phyloP scores from a whole-genome alignment of 306 rosid genomes.

The Hylodesmum podocarpum region DNA sequence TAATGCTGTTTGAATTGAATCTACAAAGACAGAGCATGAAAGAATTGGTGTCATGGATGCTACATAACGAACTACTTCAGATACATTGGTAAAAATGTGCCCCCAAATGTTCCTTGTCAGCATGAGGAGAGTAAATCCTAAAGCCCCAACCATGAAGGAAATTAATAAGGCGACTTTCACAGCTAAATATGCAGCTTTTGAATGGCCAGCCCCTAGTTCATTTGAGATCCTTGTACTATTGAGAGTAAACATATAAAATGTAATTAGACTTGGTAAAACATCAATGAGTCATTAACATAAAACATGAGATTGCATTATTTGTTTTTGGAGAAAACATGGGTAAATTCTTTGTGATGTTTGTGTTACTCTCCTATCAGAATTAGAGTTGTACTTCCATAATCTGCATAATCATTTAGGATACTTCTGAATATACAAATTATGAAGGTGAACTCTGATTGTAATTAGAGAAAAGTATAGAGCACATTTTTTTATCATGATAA shows the following conservation, averaged over 20 bases:
- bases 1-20: slow-evolving; percentile 39
- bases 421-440: too few species aligned
- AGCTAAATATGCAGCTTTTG: slow-evolving; percentile 64
- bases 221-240: slow-evolving; percentile 76
- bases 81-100: slow-evolving; percentile 49
- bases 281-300: not conserved
- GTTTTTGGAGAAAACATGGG: not conserved
- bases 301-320: not conserved
- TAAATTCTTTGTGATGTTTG: too few species aligned
- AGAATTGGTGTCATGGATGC: slow-evolving; percentile 51
- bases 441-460: too few species aligned
- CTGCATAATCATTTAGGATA: too few species aligned
- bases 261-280: not conserved
- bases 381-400: too few species aligned
- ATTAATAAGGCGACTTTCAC: slow-evolving; percentile 47
- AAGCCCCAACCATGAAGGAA: slow-evolving; percentile 43
- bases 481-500: too few species aligned
- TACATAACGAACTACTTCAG: slow-evolving; percentile 50
- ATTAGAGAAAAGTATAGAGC: too few species aligned
- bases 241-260: not conserved
- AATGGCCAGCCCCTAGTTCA: slow-evolving; percentile 68
- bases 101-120: slow-evolving; percentile 68
- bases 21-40: slow-evolving; percentile 27
- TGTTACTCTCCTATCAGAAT: too few species aligned
- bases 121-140: slow-evolving; percentile 42